Base-by-base conservation (phyloP, 495 filamentous ascomycete genomes). In the Penicillium canescens region DNA sequence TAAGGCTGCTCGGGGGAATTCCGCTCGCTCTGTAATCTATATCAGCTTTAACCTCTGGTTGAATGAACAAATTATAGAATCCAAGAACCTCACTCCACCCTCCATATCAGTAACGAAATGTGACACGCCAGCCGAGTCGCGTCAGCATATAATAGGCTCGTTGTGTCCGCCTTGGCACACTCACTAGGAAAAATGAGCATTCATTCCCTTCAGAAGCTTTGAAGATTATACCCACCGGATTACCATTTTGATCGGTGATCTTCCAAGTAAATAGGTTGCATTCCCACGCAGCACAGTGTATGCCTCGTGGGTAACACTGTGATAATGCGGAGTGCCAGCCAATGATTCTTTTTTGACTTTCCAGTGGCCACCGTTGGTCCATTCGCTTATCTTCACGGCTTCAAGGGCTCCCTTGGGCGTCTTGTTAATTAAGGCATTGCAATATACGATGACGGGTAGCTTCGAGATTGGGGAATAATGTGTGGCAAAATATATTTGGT, bases 261-360 rank as follows among this genome's bases (percentile, higher is more conserved):
- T 49, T 20, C 54, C 54, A 4, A 50, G 46, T 3, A 56, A 33
- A 39, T 56, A 56, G 1, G 54, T 50, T 6, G 26, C 46, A 38
- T 21, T 45, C 2, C 54, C 54, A 13, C 44, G 36, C 12, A 56
- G 16, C 4, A 56, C 54, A 6, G 46, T 50, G 23, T 50, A 50
- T 14, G 46, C 54, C 24, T 56, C 54, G 18, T 56, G 54, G 23
- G 54, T 50, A 13, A 20, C 37, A 35, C 26, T 5, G 20, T 56
- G 54, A 18, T 50, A 56, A 34, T 56, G 54, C 4, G 54, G 46
- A 8, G 46, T 56, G 7, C 46, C 54, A n/a, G 54, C 54, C 13
- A 56, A 28, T 4, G n/a, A 24, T 18, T 56, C 54, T 14, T 42
- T 41, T 14, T 11, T 12, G 31, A 56, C 50, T 20, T 50, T 50